These are phyloP conservation scores for Debaryomyces castellii DNA, from an alignment of 805 yeast species.

Conservation along the genomic window DNA sequence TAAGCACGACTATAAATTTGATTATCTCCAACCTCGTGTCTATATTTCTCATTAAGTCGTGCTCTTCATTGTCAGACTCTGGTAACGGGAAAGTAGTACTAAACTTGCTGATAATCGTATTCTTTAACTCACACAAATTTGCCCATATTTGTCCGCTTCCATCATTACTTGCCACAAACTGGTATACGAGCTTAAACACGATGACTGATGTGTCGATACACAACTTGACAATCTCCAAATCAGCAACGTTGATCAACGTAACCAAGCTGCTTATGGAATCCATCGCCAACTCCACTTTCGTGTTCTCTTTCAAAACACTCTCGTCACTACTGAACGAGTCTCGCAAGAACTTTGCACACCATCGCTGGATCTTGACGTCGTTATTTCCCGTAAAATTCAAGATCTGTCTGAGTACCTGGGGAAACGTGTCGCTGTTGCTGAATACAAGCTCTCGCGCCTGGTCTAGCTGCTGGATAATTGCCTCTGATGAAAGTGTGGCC, in stretches of 20 bases:
- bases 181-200: conserved; percentile 45
- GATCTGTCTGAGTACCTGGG: conserved; percentile 45
- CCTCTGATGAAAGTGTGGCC: conserved; percentile 13
- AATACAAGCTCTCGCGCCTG: conserved; percentile 39
- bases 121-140: conserved; percentile 54
- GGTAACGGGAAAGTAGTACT: conserved; percentile 54
- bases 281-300: conserved; percentile 39
- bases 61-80: conserved; percentile 47
- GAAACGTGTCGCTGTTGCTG: conserved; percentile 28
- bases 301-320: conserved; percentile 20
- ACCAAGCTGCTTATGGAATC: conserved; percentile 36
- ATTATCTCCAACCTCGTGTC: conserved; percentile 68
- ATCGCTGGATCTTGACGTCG: conserved; percentile 31
- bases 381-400: conserved; percentile 36
- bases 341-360: conserved; percentile 41
- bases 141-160: conserved; percentile 54
- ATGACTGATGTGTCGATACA: conserved; percentile 38
- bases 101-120: conserved; percentile 60
- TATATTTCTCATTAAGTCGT: conserved; percentile 49
- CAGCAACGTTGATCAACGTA: conserved; percentile 24
- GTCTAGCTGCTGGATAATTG: conserved; percentile 30
- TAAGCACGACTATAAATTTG: conserved; percentile 57
- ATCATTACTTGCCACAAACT: conserved; percentile 46
- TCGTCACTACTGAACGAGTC: conserved; percentile 35
- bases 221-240: conserved; percentile 29